Evolutionary conservation across 2,329 filamentous ascomycete genomes (phyloP).

Genomic region (Ceratocystis colombiana): DNA sequence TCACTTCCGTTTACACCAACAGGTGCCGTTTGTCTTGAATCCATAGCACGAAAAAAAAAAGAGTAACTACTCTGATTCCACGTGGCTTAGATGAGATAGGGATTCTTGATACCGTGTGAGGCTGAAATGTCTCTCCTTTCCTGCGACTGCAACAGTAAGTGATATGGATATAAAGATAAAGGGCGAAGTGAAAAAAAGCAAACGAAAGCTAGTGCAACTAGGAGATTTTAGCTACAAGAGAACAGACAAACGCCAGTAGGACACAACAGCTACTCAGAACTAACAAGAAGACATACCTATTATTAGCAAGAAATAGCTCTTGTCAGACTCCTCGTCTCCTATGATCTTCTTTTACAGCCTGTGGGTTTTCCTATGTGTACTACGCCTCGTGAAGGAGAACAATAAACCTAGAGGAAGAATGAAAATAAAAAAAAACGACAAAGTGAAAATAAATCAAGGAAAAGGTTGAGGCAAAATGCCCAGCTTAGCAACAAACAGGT

Average conservation of each 20-base stretch:
- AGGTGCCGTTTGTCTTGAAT: background rate
- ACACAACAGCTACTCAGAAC: too few species aligned
- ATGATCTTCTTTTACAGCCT: background rate
- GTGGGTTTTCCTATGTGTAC: background rate
- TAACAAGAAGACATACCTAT: too few species aligned
- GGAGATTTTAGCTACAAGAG: background rate
- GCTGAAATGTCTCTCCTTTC: slow-evolving; percentile 7
- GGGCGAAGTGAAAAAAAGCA: background rate
- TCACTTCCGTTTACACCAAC: background rate
- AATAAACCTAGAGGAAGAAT: background rate
- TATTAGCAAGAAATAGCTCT: background rate
- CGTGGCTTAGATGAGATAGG: background rate
- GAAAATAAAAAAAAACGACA: background rate
- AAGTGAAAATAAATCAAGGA: background rate
- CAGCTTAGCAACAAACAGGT: background rate
- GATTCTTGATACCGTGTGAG: background rate
- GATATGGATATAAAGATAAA: background rate
- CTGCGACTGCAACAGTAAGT: background rate
- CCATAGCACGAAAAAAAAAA: background rate
- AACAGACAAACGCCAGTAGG: background rate
- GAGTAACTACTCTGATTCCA: background rate
- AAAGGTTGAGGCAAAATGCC: background rate
- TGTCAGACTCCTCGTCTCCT: background rate
- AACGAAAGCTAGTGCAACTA: background rate
- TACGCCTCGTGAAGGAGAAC: background rate